A percentile compares a stretch with the other conserved stretches of the same genome.
phyloP scores from a whole-genome alignment of 345 rosid species.

The Gossypium australe region DNA sequence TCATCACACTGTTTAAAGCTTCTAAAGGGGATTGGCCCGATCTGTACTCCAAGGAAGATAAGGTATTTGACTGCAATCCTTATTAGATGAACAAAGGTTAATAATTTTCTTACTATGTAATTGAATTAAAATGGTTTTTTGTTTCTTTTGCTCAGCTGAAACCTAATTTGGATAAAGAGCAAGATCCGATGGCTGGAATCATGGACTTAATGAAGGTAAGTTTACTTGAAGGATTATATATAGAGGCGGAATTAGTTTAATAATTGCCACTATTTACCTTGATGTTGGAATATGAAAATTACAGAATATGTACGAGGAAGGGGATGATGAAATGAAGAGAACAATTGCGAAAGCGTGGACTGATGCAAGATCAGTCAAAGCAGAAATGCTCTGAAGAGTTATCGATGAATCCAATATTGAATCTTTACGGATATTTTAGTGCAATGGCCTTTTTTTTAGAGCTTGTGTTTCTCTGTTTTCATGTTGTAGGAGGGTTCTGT shows the following conservation, averaged over 20 bases:
- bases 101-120: too few species aligned
- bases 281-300: background rate
- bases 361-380: constrained; percentile 87
- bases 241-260: too few species aligned
- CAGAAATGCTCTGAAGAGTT: constrained; percentile 58
- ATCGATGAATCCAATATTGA: constrained; percentile 19
- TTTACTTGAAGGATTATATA: background rate
- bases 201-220: constrained; percentile 92
- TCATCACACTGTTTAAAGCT: constrained; percentile 64
- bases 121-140: background rate
- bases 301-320: constrained; percentile 95
- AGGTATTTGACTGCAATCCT: background rate
- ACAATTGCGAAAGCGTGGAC: constrained; percentile 99
- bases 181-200: constrained; percentile 97
- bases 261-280: too few species aligned
- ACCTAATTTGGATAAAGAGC: constrained; percentile 61
- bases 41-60: constrained; percentile 23
- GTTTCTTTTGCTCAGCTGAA: constrained; percentile 44
- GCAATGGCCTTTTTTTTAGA: background rate
- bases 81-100: background rate
- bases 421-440: background rate
- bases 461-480: background rate
- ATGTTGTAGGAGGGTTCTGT: background rate
- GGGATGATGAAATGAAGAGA: constrained; percentile 88
- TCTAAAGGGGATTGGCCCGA: constrained; percentile 85